A percentile compares a stretch with the other conserved stretches of the same genome.
Conservation (phyloP, 495 filamentous ascomycete genomes). For the Hamigera avellanea region DNA sequence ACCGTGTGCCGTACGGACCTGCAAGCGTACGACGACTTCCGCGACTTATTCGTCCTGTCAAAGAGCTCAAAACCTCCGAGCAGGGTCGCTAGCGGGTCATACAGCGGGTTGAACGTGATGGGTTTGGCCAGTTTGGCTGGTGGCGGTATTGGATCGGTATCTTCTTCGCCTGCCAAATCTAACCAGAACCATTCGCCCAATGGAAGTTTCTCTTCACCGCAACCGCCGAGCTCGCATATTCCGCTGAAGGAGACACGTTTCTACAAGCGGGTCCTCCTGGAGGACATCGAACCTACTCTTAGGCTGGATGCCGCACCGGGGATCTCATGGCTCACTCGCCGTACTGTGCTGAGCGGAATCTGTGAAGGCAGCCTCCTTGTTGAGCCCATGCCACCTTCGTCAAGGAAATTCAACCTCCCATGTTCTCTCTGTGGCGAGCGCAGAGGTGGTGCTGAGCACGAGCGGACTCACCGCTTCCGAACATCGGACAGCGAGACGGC, state of each 20-base stretch:
- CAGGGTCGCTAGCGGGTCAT: constrained; percentile 58
- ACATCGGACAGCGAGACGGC: constrained; percentile 75
- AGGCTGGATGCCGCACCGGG: constrained; percentile 82
- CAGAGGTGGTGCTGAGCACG: constrained; percentile 53
- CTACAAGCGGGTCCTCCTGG: constrained; percentile 75
- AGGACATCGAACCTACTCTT: constrained; percentile 91
- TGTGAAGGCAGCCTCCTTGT: constrained; percentile 80
- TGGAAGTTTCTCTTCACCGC: constrained; percentile 27
- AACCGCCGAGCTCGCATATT: constrained; percentile 20
- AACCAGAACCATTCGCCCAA: constrained; percentile 26
- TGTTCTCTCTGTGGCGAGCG: constrained; percentile 86
- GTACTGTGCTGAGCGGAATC: constrained; percentile 70
- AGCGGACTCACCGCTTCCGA: constrained; percentile 79
- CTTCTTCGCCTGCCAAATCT: constrained; percentile 30
- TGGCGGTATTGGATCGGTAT: constrained; percentile 33
- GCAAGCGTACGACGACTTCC: constrained; percentile 73
- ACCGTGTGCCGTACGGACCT: constrained; percentile 76
- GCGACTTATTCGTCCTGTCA: constrained; percentile 58
- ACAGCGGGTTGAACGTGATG: constrained; percentile 50
- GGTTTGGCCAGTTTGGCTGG: constrained; percentile 41
- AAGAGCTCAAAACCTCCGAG: constrained; percentile 47
- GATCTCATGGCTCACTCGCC: constrained; percentile 82
- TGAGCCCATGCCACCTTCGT: constrained; percentile 61
- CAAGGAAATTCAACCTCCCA: constrained; percentile 50
- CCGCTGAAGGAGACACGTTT: constrained; percentile 83